Conservation (phyloP, 768 basidiomycete species). For the Leccinum pellstonianum region DNA sequence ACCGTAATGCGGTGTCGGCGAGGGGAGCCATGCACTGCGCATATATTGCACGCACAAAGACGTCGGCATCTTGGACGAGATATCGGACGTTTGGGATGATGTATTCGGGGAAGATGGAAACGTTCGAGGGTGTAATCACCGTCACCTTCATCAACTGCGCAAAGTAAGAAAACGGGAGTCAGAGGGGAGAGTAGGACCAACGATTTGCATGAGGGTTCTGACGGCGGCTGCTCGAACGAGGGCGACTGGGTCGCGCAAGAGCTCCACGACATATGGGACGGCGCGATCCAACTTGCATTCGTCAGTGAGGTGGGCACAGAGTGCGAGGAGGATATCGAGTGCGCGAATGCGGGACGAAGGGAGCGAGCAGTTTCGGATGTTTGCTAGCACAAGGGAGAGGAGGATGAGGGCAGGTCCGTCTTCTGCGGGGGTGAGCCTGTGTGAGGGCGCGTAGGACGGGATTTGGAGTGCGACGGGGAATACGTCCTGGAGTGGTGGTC, state of each 20-base stretch:
- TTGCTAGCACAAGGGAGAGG: constrained; percentile 82
- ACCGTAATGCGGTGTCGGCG: constrained; percentile 82
- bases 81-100: constrained; percentile 88
- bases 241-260: constrained; percentile 83
- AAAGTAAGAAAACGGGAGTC: constrained; percentile 19
- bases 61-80: constrained; percentile 79
- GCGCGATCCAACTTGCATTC: constrained; percentile 94
- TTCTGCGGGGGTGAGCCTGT: constrained; percentile 60
- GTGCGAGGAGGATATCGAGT: constrained; percentile 81
- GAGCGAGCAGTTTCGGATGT: constrained; percentile 81
- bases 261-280: constrained; percentile 87
- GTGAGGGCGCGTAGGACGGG: constrained; percentile 44
- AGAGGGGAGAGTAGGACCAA: constrained; percentile 38
- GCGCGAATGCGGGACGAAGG: constrained; percentile 86
- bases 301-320: constrained; percentile 81
- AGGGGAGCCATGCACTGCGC: constrained; percentile 85
- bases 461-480: constrained; percentile 73
- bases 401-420: constrained; percentile 90
- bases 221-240: constrained; percentile 79
- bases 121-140: constrained; percentile 62
- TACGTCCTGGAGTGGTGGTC: constrained; percentile 51
- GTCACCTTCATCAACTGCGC: constrained; percentile 59
- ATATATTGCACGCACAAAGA: constrained; percentile 76
- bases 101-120: constrained; percentile 89
- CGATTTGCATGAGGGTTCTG: constrained; percentile 78